Conservation (phyloP, 2,329 filamentous ascomycete species). For the Alternaria viburni region DNA sequence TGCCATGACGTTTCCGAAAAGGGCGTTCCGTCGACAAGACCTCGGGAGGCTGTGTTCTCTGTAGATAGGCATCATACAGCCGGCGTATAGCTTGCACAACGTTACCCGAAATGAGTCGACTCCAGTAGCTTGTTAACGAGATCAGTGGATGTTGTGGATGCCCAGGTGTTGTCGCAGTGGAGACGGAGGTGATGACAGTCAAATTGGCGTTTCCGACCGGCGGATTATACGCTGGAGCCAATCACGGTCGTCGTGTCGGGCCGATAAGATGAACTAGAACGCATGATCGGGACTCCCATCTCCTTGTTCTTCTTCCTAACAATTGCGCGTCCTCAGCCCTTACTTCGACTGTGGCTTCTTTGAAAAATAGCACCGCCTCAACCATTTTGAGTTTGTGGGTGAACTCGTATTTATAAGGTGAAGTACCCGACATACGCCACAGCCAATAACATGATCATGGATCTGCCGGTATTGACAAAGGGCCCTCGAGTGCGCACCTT, state of each 20-base stretch:
- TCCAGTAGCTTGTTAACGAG: not conserved
- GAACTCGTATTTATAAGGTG: not conserved
- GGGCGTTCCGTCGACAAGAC: not conserved
- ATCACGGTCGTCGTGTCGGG: not conserved
- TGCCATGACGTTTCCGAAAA: not conserved
- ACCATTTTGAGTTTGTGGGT: not conserved
- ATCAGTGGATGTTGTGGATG: not conserved
- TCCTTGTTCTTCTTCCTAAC: not conserved
- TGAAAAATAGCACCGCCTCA: not conserved
- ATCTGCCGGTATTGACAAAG: not conserved
- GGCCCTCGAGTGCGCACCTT: constrained; percentile 6
- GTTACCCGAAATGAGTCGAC: not conserved
- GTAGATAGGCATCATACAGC: not conserved
- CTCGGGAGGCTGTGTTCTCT: not conserved
- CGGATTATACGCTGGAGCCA: not conserved
- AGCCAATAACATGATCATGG: constrained; percentile 2
- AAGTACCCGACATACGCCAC: not conserved
- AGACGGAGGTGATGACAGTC: not conserved
- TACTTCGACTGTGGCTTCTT: not conserved
- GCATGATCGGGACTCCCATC: not conserved
- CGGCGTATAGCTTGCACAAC: not conserved
- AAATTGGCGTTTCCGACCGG: not conserved
- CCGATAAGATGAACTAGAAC: not conserved
- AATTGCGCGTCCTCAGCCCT: not conserved
- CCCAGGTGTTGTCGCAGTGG: not conserved